Conservation (phyloP, 345 rosid genomes). For the Euclidium syriacum region DNA sequence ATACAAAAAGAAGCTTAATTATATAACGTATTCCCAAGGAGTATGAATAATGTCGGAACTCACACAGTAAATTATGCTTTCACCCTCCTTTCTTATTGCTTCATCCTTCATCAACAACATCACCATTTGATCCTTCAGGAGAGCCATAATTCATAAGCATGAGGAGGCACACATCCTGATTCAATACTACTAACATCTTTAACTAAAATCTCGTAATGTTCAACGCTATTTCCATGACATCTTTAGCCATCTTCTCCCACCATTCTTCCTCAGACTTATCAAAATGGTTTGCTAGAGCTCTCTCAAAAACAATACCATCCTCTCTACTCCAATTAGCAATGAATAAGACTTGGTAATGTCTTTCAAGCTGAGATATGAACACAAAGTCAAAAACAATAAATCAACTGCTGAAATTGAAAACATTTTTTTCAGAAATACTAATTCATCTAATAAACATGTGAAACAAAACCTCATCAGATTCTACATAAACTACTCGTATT, state of each 20-base stretch:
- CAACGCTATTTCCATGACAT: slow-evolving; percentile 74
- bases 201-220: slow-evolving; percentile 78
- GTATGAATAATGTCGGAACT: no score
- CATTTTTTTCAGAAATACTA: not conserved
- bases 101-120: slow-evolving; percentile 66
- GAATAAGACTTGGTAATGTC: no score
- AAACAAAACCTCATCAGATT: slow-evolving; percentile 43
- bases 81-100: slow-evolving; percentile 66
- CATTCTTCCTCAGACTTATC: slow-evolving; percentile 52
- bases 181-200: slow-evolving; percentile 77
- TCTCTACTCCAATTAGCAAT: slow-evolving; percentile 95
- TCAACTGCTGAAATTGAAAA: no score
- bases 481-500: slow-evolving; percentile 48
- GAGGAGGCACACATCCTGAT: slow-evolving; percentile 86
- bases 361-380: no score
- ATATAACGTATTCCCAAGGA: no score
- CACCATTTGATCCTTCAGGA: slow-evolving; percentile 52
- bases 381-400: no score
- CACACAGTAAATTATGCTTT: no score
- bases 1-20: no score
- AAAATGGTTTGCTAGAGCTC: slow-evolving; percentile 59
- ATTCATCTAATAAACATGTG: not conserved
- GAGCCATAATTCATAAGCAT: slow-evolving; percentile 60
- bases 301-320: slow-evolving; percentile 88
- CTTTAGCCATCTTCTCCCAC: slow-evolving; percentile 69